Evolutionary conservation across 257 asterid genomes (phyloP).

Genomic region (Solanum rostratum): DNA sequence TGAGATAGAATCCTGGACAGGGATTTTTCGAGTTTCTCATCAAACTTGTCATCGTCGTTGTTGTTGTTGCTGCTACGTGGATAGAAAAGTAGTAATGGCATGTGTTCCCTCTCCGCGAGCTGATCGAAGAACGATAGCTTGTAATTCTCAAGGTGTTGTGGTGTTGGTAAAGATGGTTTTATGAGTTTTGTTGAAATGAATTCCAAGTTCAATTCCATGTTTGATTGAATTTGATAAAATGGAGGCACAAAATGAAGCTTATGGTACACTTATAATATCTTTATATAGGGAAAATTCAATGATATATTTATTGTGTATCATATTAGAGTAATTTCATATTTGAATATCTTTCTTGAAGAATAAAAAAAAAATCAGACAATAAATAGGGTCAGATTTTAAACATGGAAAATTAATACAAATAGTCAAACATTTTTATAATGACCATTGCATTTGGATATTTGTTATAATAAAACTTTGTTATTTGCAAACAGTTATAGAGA

Average conservation of each 20-base stretch:
- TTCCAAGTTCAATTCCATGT: not conserved
- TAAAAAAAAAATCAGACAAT: not conserved
- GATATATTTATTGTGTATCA: not conserved
- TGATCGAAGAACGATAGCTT: constrained; percentile 36
- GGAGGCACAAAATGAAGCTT: not conserved
- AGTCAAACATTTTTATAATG: not conserved
- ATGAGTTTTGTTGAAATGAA: constrained; percentile 11
- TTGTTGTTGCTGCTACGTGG: not conserved
- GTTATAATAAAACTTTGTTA: not conserved
- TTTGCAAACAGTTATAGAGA: not conserved
- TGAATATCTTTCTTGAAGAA: not conserved
- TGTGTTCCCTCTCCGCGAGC: constrained; percentile 5
- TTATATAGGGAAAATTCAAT: not conserved
- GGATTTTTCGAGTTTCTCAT: constrained; percentile 12
- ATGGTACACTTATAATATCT: not conserved
- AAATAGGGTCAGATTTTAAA: not conserved
- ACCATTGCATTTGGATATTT: not conserved
- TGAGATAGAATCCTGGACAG: constrained; percentile 16
- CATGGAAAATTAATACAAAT: not conserved
- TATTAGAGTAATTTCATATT: not conserved
- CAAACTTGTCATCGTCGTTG: not conserved
- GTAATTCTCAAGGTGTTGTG: constrained; percentile 8
- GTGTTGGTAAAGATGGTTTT: constrained; percentile 36
- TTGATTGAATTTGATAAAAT: not conserved
- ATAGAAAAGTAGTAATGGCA: constrained; percentile 26